These are phyloP conservation scores for Amanita brunnescens DNA, from an alignment of 768 basidiomycete species.

Conservation along the genomic window DNA sequence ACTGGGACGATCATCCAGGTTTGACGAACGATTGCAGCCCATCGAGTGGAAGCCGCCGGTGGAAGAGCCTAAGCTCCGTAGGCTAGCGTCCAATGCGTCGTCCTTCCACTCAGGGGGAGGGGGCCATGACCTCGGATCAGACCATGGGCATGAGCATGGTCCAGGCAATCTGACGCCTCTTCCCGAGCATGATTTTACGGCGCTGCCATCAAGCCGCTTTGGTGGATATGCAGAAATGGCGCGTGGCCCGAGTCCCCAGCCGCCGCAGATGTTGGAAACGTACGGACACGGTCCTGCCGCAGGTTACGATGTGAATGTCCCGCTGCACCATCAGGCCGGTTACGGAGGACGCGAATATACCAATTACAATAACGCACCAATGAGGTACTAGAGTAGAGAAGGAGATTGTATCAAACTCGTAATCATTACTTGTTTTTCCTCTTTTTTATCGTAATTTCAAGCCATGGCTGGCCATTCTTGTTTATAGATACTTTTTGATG, in stretches of 20 bases:
- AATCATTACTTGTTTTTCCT: neutral
- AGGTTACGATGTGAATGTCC: slow-evolving; percentile 48
- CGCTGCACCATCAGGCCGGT: slow-evolving; percentile 52
- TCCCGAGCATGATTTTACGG: slow-evolving; percentile 73
- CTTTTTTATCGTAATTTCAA: neutral
- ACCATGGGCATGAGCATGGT: slow-evolving; percentile 17
- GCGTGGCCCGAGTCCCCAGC: slow-evolving; percentile 64
- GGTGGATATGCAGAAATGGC: slow-evolving; percentile 80
- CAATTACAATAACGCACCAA: neutral
- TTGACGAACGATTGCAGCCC: slow-evolving; percentile 79
- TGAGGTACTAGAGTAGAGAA: slow-evolving; percentile 4
- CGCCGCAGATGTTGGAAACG: slow-evolving; percentile 44
- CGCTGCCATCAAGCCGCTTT: slow-evolving; percentile 40
- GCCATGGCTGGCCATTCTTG: neutral
- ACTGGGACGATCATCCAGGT: slow-evolving; percentile 69
- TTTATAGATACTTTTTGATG: neutral
- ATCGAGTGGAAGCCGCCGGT: slow-evolving; percentile 80
- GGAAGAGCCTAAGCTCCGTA: slow-evolving; percentile 44
- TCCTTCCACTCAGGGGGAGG: slow-evolving; percentile 54
- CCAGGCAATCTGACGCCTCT: slow-evolving; percentile 29
- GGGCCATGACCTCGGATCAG: slow-evolving; percentile 25
- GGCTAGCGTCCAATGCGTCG: slow-evolving; percentile 48
- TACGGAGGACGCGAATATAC: slow-evolving; percentile 24
- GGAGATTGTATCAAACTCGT: too few species aligned
- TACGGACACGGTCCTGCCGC: slow-evolving; percentile 33